Evolutionary conservation across 306 rosid species (phyloP).

Genomic region (Cyamopsis tetragonoloba): DNA sequence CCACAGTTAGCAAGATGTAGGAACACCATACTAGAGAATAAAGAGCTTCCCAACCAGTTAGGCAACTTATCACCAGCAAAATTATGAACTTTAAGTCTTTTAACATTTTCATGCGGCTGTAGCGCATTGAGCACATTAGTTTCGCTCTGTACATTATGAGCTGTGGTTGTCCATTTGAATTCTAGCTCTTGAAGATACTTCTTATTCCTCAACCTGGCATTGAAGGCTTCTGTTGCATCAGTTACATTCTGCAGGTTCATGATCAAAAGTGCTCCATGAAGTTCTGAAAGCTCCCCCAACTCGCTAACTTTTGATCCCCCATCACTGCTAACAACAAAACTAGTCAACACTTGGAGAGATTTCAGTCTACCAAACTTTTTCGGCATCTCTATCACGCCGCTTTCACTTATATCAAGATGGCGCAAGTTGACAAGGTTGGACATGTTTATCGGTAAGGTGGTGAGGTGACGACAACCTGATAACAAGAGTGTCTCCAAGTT

Average conservation of each 20-base stretch:
- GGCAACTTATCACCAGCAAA: conserved; percentile 13
- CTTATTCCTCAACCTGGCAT: not conserved
- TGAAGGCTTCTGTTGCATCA: not conserved
- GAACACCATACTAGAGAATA: not conserved
- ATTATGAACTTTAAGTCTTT: not conserved
- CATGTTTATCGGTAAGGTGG: conserved; percentile 4
- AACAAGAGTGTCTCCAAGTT: conserved; percentile 37
- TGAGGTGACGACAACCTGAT: not conserved
- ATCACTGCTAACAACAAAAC: conserved; percentile 6
- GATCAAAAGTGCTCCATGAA: conserved; percentile 15
- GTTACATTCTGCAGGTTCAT: not conserved
- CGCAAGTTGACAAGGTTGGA: conserved; percentile 22
- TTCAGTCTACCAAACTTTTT: not conserved
- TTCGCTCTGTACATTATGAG: not conserved
- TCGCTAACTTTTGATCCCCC: conserved; percentile 4
- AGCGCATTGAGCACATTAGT: not conserved
- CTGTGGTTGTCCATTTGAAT: conserved; percentile 12
- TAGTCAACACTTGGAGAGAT: conserved; percentile 17
- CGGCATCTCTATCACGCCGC: conserved; percentile 12
- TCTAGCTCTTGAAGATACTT: conserved; percentile 7
- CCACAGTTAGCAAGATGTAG: not conserved
- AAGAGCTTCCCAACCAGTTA: conserved; percentile 1
- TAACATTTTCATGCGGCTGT: conserved; percentile 16
- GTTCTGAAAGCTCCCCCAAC: conserved; percentile 4
- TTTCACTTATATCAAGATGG: conserved; percentile 18